Evolutionary conservation across 805 yeast genomes (phyloP), one percentile per base, ranked within the genome.

Genomic region (Hyphopichia homilentoma): DNA sequence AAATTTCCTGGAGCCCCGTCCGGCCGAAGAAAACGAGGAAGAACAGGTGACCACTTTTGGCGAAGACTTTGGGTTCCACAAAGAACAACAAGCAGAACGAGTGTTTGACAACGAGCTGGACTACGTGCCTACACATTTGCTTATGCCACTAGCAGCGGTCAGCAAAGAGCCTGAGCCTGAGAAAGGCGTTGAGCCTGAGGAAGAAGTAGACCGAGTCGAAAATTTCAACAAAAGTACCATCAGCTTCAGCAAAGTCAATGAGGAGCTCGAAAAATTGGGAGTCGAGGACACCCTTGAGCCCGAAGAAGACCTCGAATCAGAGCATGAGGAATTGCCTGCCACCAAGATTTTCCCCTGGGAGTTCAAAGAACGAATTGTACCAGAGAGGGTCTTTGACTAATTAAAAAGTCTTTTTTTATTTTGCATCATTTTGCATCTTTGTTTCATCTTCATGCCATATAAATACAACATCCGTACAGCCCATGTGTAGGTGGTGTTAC

Each of bases 291-390:
- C 17, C 32, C 22, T 27, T 16, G 50, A 35, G 19, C 32, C 42
- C 20, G 45, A 38, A 14, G 43, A 38, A 12, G 32, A 19, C 11
- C 32, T 21, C 11, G 38, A 32, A 11, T 37, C 39, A 3, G 33
- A 21, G 7, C 26, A 9, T n/a, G 27, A 5, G 18, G 15, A 13
- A 21, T 27, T 13, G 7, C 15, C 30, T 12, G 37, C 29, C 25
- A 52, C 51, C 5, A 50, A 49, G 29, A 29, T 61, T n/a, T 61
- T 61, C 40, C 68, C 68, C 2, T 61, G 68, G 68, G 68, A 61
- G 40, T 52, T 43, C 35, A 48, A 27, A 38, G 37, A 7, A 31
- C 30, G 6, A 23, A 16, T 15, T 12, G 36, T 33, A n/a, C 44
- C 61, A 6, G 60, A 52, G 33, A 39, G 66, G 30, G 38, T 42